Conservation (phyloP, 169 alveolate genomes). For the Cryptosporidium muris region DNA sequence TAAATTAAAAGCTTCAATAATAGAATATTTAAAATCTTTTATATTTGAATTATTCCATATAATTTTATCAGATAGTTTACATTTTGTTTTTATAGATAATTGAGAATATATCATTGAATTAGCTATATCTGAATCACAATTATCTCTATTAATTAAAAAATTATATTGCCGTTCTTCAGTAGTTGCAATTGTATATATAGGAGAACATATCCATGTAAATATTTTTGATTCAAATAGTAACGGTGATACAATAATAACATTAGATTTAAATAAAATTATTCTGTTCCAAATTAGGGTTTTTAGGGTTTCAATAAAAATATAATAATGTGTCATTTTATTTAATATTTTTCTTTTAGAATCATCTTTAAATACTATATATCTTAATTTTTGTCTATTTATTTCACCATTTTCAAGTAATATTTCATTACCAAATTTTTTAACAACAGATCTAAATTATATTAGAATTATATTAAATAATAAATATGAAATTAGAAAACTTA, state of each 20-base stretch:
- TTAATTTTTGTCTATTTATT: slow-evolving; percentile 78
- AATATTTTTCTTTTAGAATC: slow-evolving; percentile 72
- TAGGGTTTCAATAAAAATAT: slow-evolving; percentile 75
- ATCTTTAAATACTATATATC: slow-evolving; percentile 77
- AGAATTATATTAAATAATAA: not conserved
- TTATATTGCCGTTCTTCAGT: slow-evolving; percentile 71
- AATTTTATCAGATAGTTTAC: slow-evolving; percentile 71
- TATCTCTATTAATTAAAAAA: slow-evolving; percentile 74
- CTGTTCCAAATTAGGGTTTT: slow-evolving; percentile 69
- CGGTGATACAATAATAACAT: slow-evolving; percentile 82
- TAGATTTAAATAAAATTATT: slow-evolving; percentile 53
- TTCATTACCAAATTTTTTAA: slow-evolving; percentile 77
- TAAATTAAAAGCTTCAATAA: not conserved
- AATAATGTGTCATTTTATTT: slow-evolving; percentile 77
- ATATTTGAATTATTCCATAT: slow-evolving; percentile 67
- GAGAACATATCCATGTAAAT: slow-evolving; percentile 79
- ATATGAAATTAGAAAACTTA: slow-evolving; percentile 11
- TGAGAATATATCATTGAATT: slow-evolving; percentile 53
- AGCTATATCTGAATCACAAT: slow-evolving; percentile 17
- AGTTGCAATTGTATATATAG: slow-evolving; percentile 77
- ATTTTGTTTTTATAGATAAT: slow-evolving; percentile 38
- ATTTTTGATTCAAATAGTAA: slow-evolving; percentile 80
- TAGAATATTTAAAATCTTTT: slow-evolving; percentile 4
- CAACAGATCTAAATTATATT: slow-evolving; percentile 45
- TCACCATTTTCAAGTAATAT: slow-evolving; percentile 73